Conservation (phyloP, 73 alveolate species). For the Paramecium sonneborni region DNA sequence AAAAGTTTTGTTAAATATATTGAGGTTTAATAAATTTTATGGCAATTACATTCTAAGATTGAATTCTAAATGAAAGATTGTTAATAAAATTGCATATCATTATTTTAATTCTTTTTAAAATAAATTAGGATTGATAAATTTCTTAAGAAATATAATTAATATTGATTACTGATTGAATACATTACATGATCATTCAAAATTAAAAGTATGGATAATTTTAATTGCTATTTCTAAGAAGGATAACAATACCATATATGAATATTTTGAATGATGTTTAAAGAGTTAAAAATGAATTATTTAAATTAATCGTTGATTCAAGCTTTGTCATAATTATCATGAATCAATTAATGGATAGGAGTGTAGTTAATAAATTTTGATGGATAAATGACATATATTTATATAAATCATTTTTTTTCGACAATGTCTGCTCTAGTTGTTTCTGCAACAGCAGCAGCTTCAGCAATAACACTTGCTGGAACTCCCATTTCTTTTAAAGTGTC, state of each 20-base stretch:
- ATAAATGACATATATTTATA: not conserved
- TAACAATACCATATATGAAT: not conserved
- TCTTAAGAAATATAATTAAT: not conserved
- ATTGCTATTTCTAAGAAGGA: not conserved
- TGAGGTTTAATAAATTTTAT: not conserved
- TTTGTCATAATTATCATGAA: not conserved
- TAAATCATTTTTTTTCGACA: constrained; percentile 49
- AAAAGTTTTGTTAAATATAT: not conserved
- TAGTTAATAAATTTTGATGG: not conserved
- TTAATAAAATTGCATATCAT: no score
- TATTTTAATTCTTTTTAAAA: not conserved
- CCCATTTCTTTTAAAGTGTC: constrained; percentile 70
- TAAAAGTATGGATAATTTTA: not conserved
- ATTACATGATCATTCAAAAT: not conserved
- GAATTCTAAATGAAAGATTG: no score
- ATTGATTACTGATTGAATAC: not conserved
- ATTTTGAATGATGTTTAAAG: not conserved
- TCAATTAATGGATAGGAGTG: not conserved
- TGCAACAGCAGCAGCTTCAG: constrained; percentile 68
- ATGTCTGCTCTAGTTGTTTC: constrained; percentile 65
- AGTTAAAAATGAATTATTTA: not conserved
- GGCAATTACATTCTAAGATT: no score
- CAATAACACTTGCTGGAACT: constrained; percentile 68
- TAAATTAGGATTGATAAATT: not conserved
- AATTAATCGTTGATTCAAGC: not conserved